These are phyloP conservation scores for Haplographium delicatum DNA, from an alignment of 495 filamentous ascomycete genomes.

Conservation along the genomic window DNA sequence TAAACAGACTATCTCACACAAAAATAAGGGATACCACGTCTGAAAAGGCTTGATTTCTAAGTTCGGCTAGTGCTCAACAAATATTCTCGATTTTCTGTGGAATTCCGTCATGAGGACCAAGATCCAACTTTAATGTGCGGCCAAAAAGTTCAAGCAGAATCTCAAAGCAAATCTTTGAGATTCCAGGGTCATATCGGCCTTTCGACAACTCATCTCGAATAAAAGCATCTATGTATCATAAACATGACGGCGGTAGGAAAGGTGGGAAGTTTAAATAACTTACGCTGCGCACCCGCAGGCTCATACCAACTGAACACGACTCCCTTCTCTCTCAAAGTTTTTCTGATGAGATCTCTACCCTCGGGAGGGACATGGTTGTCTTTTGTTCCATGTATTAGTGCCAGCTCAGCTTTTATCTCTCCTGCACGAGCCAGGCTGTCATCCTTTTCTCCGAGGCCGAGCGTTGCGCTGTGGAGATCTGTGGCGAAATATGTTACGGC, in stretches of 20 bases:
- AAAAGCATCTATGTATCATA: conserved; percentile 62
- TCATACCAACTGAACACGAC: conserved; percentile 82
- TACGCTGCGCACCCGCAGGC: conserved; percentile 82
- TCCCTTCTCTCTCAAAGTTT: conserved; percentile 71
- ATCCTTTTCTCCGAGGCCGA: conserved; percentile 66
- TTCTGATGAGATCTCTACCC: conserved; percentile 81
- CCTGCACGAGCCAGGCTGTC: conserved; percentile 55
- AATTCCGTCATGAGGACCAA: conserved; percentile 52
- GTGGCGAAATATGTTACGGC: conserved; percentile 90
- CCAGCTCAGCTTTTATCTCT: conserved; percentile 75
- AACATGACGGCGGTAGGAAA: neutral
- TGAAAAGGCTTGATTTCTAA: too few species aligned
- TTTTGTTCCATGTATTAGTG: conserved; percentile 81
- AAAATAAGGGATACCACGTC: too few species aligned
- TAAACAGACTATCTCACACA: too few species aligned
- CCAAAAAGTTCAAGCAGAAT: conserved; percentile 84
- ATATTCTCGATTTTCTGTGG: conserved; percentile 52
- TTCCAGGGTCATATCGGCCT: conserved; percentile 83
- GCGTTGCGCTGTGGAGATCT: conserved; percentile 73
- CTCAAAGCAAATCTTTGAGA: conserved; percentile 87
- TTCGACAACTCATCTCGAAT: conserved; percentile 95
- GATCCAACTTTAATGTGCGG: conserved; percentile 67
- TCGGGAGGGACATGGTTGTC: conserved; percentile 86
- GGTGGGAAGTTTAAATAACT: too few species aligned
- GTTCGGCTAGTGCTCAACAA: conserved; percentile 45